Evolutionary conservation across 352 stramenopile species (phyloP).

Genomic region (Phytopythium vexans): DNA sequence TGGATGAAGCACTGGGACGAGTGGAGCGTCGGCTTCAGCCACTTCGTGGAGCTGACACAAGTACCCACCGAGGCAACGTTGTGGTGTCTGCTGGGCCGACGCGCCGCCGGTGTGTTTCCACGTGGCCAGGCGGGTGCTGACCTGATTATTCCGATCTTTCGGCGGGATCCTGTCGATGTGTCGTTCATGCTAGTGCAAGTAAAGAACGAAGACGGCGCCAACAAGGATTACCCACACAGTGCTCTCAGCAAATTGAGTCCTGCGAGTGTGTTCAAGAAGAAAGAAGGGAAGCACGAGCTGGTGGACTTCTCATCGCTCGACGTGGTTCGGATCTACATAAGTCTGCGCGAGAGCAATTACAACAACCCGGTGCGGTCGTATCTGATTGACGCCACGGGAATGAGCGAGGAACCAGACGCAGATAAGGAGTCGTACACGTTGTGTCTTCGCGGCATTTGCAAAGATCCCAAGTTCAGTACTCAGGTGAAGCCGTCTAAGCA

Average conservation of each 20-base stretch:
- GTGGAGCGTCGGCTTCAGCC: conserved; percentile 20
- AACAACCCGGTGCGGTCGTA: not conserved
- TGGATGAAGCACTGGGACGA: conserved; percentile 10
- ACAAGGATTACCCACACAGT: not conserved
- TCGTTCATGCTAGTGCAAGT: conserved; percentile 20
- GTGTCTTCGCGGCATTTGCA: too few species aligned
- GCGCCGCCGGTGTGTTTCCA: conserved; percentile 11
- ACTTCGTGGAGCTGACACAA: conserved; percentile 16
- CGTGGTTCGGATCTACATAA: not conserved
- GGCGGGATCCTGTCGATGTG: not conserved
- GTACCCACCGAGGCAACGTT: conserved; percentile 5
- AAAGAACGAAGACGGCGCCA: not conserved
- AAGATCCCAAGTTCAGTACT: too few species aligned
- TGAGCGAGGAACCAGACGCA: too few species aligned
- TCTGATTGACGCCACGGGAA: not conserved
- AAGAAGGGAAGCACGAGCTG: not conserved
- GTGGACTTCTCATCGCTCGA: not conserved
- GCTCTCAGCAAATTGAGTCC: not conserved
- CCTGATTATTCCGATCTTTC: conserved; percentile 17
- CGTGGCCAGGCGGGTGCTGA: conserved; percentile 8
- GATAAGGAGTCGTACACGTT: too few species aligned
- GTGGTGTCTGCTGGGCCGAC: conserved; percentile 16
- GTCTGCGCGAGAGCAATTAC: not conserved
- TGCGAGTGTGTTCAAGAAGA: not conserved
- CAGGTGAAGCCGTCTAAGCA: too few species aligned